A percentile compares a stretch with the other conserved stretches of the same genome.
Evolutionary conservation across 2,329 filamentous ascomycete genomes (phyloP).

Genomic region (Claviceps africana): DNA sequence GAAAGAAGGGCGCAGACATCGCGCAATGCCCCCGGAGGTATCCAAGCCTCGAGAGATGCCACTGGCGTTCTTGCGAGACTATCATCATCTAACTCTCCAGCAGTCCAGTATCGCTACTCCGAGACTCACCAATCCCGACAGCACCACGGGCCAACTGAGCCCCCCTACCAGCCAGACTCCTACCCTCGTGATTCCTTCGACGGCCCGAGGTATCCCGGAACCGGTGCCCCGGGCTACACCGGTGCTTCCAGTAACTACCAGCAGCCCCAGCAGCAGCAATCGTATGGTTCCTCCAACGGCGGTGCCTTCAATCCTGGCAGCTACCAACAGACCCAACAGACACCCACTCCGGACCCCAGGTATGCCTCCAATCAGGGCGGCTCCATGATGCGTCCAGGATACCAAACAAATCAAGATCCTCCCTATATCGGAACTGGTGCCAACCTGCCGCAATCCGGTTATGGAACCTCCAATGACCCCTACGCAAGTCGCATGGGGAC

Average conservation of each 20-base stretch:
- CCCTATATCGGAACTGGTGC: slow-evolving; percentile 24
- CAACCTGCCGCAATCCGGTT: slow-evolving; percentile 18
- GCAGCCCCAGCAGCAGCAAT: slow-evolving; percentile 9
- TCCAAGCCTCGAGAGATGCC: slow-evolving; percentile 36
- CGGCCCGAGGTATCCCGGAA: slow-evolving; percentile 35
- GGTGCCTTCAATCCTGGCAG: slow-evolving; percentile 17
- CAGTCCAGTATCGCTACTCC: slow-evolving; percentile 44
- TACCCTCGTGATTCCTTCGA: slow-evolving; percentile 30
- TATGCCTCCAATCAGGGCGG: slow-evolving; percentile 16
- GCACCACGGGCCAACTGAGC: slow-evolving; percentile 32
- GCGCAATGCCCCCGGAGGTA: slow-evolving; percentile 44
- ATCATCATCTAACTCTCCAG: slow-evolving; percentile 41
- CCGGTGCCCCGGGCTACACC: slow-evolving; percentile 34
- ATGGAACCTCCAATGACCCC: slow-evolving; percentile 14
- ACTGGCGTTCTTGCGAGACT: slow-evolving; percentile 33
- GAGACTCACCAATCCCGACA: slow-evolving; percentile 35
- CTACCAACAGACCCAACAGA: slow-evolving; percentile 20
- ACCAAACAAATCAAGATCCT: slow-evolving; percentile 16
- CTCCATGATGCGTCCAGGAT: slow-evolving; percentile 20
- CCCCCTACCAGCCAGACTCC: slow-evolving; percentile 20
- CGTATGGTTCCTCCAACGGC: slow-evolving; percentile 18
- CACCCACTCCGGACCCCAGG: slow-evolving; percentile 20
- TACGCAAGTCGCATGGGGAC: slow-evolving; percentile 18
- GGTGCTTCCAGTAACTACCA: slow-evolving; percentile 26
- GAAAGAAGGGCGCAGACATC: slow-evolving; percentile 43